These are phyloP conservation scores for Pseudogymnoascus sp. DNA, from an alignment of 2,329 filamentous ascomycete genomes.

Conservation along the genomic window DNA sequence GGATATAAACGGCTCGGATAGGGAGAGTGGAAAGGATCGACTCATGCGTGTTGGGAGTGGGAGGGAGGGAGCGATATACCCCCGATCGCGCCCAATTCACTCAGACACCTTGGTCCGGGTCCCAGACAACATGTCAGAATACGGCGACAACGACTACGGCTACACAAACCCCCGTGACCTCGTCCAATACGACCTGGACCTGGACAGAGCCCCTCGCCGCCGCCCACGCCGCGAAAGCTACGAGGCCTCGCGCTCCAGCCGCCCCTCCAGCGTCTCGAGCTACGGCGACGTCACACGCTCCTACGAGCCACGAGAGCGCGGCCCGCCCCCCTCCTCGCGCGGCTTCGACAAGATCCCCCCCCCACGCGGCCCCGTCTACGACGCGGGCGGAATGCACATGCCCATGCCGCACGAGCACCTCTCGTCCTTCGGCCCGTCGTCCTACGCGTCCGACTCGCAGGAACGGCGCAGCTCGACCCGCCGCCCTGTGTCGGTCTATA, in stretches of 20 bases:
- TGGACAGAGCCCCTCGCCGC: conserved; percentile 33
- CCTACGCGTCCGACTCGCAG: conserved; percentile 31
- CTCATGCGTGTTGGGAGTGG: conserved; percentile 16
- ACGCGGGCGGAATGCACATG: not conserved
- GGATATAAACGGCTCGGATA: conserved; percentile 29
- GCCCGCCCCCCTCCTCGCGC: conserved; percentile 60
- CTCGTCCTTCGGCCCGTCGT: not conserved
- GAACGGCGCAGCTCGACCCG: conserved; percentile 27
- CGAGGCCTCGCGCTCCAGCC: conserved; percentile 34
- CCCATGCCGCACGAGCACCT: not conserved
- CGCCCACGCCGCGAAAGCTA: conserved; percentile 44
- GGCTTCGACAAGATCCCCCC: conserved; percentile 63
- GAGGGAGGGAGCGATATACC: conserved; percentile 20
- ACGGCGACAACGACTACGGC: conserved; percentile 51
- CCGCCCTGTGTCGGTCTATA: conserved; percentile 22
- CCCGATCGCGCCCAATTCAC: conserved; percentile 18
- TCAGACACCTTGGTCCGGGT: conserved; percentile 29
- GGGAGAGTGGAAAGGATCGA: conserved; percentile 16
- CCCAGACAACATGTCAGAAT: conserved; percentile 36
- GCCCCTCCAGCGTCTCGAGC: conserved; percentile 23
- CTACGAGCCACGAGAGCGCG: conserved; percentile 29
- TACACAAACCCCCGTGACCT: conserved; percentile 57
- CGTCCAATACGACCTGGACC: conserved; percentile 52
- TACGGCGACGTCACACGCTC: conserved; percentile 23
- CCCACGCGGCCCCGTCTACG: conserved; percentile 22